Conservation (phyloP, 345 rosid species). For the Draba incana region DNA sequence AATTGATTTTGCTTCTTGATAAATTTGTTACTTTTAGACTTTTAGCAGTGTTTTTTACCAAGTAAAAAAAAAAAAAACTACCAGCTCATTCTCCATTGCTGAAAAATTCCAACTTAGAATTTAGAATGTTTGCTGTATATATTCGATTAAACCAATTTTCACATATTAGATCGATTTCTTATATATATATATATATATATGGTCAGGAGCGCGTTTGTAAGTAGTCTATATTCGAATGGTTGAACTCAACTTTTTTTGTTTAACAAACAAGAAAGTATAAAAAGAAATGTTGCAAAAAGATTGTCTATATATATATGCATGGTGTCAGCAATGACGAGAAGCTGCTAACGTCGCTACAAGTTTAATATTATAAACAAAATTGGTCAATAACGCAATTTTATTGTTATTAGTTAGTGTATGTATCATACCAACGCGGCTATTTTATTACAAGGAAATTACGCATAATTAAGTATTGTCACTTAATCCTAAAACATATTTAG, state of each 20-base stretch:
- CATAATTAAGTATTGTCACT: slow-evolving; percentile 3
- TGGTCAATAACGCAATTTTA: background rate
- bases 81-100: too few species aligned
- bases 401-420: background rate
- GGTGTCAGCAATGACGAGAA: slow-evolving; percentile 24
- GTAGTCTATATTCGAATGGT: too few species aligned
- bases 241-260: too few species aligned
- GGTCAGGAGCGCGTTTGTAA: too few species aligned
- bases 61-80: too few species aligned
- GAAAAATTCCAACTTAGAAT: too few species aligned
- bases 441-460: background rate
- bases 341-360: slow-evolving; percentile 9
- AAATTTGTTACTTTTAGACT: background rate
- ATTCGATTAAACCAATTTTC: too few species aligned
- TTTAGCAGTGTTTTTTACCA: too few species aligned
- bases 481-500: background rate
- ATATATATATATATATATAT: too few species aligned
- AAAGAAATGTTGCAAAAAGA: background rate
- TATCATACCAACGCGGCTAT: slow-evolving; percentile 7
- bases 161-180: too few species aligned
- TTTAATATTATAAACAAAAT: background rate
- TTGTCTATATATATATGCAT: background rate
- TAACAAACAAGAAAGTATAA: too few species aligned
- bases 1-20: background rate
- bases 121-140: too few species aligned